phyloP scores from a whole-genome alignment of 768 basidiomycete genomes.

The Suillus occidentalis region DNA sequence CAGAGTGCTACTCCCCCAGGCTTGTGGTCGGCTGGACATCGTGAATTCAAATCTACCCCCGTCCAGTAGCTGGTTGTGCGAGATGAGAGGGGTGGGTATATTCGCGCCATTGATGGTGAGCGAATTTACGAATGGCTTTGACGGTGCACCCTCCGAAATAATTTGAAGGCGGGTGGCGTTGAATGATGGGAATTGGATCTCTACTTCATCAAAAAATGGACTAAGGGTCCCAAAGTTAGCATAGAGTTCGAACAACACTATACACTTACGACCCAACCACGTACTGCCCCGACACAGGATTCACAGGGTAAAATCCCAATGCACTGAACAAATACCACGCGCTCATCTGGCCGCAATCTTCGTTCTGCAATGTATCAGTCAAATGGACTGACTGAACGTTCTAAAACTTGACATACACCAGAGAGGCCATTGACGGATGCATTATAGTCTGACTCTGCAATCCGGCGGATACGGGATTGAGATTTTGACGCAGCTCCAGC shows the following conservation, averaged over 20 bases:
- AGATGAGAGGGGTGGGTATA: slow-evolving; percentile 48
- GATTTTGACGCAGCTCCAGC: slow-evolving; percentile 71
- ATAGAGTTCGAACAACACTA: background rate
- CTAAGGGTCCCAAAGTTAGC: slow-evolving; percentile 17
- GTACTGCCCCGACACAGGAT: slow-evolving; percentile 76
- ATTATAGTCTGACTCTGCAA: slow-evolving; percentile 66
- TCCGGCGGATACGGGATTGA: slow-evolving; percentile 68
- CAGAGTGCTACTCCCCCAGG: slow-evolving; percentile 39
- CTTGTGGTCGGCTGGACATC: slow-evolving; percentile 55
- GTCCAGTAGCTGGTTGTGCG: slow-evolving; percentile 56
- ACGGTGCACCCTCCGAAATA: slow-evolving; percentile 53
- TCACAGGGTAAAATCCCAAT: slow-evolving; percentile 83
- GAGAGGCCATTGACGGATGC: slow-evolving; percentile 68
- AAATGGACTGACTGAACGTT: background rate
- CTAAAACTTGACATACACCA: slow-evolving; percentile 46
- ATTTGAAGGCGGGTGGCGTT: slow-evolving; percentile 45
- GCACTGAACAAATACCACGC: slow-evolving; percentile 86
- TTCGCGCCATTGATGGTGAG: slow-evolving; percentile 54
- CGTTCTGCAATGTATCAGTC: slow-evolving; percentile 51
- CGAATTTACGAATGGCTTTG: slow-evolving; percentile 59
- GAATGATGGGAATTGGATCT: slow-evolving; percentile 50
- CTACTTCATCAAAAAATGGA: slow-evolving; percentile 56
- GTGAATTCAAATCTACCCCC: slow-evolving; percentile 63
- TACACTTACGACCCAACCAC: slow-evolving; percentile 66
- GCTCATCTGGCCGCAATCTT: slow-evolving; percentile 91